Evolutionary conservation across 257 asterid genomes (phyloP).

Genomic region (Marsdenia floribunda): DNA sequence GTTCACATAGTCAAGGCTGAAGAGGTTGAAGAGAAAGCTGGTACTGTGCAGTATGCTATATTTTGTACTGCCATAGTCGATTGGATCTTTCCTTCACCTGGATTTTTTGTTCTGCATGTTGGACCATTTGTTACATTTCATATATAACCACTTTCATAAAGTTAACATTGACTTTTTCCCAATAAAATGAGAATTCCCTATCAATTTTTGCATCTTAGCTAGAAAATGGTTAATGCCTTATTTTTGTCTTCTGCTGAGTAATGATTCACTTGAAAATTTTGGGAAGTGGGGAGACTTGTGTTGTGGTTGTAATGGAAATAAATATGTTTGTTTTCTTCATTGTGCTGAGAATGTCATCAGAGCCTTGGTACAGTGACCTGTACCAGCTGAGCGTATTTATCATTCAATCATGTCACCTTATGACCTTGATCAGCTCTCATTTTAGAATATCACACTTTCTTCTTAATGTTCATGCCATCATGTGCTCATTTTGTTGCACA

Average conservation of each 20-base stretch:
- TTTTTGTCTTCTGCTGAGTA: neutral
- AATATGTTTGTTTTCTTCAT: neutral
- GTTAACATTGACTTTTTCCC: neutral
- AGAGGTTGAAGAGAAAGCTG: constrained; percentile 77
- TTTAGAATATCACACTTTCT: neutral
- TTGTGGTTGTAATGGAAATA: neutral
- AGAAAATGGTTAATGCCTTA: neutral
- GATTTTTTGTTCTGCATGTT: neutral
- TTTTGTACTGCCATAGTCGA: neutral
- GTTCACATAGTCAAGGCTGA: constrained; percentile 84
- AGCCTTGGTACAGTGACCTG: neutral
- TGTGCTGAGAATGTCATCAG: neutral
- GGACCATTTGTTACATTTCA: neutral
- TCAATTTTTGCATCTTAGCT: neutral
- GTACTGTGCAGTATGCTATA: constrained; percentile 27
- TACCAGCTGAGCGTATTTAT: neutral
- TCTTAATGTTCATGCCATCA: neutral
- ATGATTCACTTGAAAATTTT: neutral
- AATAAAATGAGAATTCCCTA: neutral
- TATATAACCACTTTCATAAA: neutral
- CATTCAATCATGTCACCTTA: neutral
- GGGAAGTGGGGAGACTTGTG: neutral
- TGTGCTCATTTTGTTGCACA: neutral
- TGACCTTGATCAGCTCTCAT: neutral
- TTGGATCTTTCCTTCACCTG: neutral